Percentiles rank a stretch among this genome's conserved stretches.
Conservation (phyloP, 2,329 filamentous ascomycete species). For the Clarireedia monteithiana region DNA sequence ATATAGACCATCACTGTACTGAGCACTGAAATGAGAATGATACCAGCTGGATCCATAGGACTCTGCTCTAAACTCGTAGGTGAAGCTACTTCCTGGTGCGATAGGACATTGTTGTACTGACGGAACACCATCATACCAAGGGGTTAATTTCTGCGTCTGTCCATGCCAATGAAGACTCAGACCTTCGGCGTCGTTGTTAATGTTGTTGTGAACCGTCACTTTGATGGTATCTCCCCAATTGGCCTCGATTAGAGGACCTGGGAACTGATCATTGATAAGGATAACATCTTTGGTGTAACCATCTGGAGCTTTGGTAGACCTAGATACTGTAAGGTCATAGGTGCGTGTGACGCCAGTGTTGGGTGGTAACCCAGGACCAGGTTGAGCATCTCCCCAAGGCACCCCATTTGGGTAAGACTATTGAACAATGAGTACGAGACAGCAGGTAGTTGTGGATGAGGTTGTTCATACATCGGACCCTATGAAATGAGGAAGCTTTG, state of each 20-base stretch:
- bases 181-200: conserved; percentile 33
- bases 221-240: conserved; percentile 37
- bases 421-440: not conserved
- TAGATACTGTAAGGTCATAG: conserved; percentile 27
- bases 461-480: conserved; percentile 32
- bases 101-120: conserved; percentile 57
- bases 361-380: conserved; percentile 23
- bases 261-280: conserved; percentile 28
- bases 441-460: not conserved
- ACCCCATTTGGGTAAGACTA: conserved; percentile 35
- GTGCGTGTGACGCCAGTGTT: conserved; percentile 31
- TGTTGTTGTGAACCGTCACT: conserved; percentile 61
- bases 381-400: conserved; percentile 42
- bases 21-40: conserved; percentile 46
- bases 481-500: conserved; percentile 33
- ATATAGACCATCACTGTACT: conserved; percentile 45
- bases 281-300: conserved; percentile 45
- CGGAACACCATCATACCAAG: conserved; percentile 33
- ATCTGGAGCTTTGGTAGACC: conserved; percentile 30
- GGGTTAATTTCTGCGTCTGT: conserved; percentile 33
- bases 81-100: conserved; percentile 32
- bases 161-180: conserved; percentile 39
- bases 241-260: conserved; percentile 27
- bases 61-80: conserved; percentile 17
- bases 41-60: conserved; percentile 48